These are phyloP conservation scores for Pseudocercospora cruenta DNA, from an alignment of 2,329 filamentous ascomycete genomes.

Conservation along the genomic window DNA sequence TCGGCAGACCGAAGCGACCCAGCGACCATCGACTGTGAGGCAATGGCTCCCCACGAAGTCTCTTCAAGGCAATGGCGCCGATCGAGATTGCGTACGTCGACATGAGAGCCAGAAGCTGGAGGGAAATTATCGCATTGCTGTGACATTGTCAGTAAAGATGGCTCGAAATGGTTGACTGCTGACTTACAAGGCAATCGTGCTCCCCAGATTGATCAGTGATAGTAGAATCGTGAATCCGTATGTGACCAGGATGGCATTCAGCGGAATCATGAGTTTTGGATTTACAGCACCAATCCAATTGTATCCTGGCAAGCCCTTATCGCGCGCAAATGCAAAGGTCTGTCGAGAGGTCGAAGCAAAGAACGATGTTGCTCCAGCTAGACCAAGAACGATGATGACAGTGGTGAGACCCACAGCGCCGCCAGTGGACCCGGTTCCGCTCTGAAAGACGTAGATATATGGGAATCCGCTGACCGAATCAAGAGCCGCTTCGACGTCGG, in stretches of 20 bases:
- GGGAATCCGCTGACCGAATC: constrained; percentile 22
- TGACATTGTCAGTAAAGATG: not conserved
- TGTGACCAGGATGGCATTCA: constrained; percentile 40
- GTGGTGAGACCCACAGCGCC: constrained; percentile 28
- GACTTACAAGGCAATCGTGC: constrained; percentile 36
- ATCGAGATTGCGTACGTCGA: constrained; percentile 42
- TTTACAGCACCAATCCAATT: constrained; percentile 36
- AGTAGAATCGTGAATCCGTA: constrained; percentile 37
- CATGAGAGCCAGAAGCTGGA: constrained; percentile 39
- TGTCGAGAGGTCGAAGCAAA: constrained; percentile 50
- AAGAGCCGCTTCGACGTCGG: constrained; percentile 23
- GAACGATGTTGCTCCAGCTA: constrained; percentile 28
- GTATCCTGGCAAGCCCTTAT: constrained; percentile 43
- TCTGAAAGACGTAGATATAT: constrained; percentile 34
- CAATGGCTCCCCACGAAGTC: constrained; percentile 28
- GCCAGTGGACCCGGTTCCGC: constrained; percentile 27
- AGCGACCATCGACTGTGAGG: constrained; percentile 32
- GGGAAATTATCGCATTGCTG: constrained; percentile 40
- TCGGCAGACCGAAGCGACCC: constrained; percentile 29
- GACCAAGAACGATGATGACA: constrained; percentile 29
- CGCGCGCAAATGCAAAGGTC: constrained; percentile 49
- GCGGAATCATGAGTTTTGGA: constrained; percentile 37
- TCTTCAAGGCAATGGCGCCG: constrained; percentile 32
- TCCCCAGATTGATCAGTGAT: constrained; percentile 42
- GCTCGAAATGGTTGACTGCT: not conserved